Evolutionary conservation across 768 basidiomycete genomes (phyloP).

Genomic region (Crepidotus variabilis): DNA sequence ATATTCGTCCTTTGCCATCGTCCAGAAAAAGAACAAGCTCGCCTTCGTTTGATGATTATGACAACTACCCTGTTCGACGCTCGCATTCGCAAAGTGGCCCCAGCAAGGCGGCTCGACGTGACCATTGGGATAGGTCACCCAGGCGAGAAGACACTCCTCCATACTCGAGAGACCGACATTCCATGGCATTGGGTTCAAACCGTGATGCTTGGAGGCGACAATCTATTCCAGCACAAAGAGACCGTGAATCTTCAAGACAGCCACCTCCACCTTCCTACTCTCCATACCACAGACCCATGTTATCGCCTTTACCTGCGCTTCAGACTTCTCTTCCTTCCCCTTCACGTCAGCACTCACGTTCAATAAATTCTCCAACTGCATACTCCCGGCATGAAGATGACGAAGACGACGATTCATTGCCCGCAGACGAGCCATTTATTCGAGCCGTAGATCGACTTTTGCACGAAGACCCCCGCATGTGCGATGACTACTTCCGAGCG

Average conservation of each 20-base stretch:
- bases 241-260: not conserved
- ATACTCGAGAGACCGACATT: slow-evolving; percentile 3
- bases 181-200: not conserved
- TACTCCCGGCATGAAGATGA: slow-evolving; percentile 19
- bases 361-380: slow-evolving; percentile 1
- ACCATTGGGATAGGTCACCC: slow-evolving; percentile 12
- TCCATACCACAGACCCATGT: not conserved
- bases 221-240: not conserved
- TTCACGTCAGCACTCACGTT: not conserved
- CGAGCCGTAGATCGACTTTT: slow-evolving; percentile 36
- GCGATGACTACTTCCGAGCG: slow-evolving; percentile 39
- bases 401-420: slow-evolving; percentile 33
- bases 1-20: not conserved
- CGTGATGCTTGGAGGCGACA: not conserved
- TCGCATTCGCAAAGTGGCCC: not conserved
- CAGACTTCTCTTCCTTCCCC: not conserved
- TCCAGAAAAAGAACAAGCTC: slow-evolving; percentile 20
- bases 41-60: slow-evolving; percentile 23
- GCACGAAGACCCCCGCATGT: slow-evolving; percentile 36
- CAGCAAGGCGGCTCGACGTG: slow-evolving; percentile 10
- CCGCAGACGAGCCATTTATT: slow-evolving; percentile 37
- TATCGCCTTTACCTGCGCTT: not conserved
- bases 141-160: slow-evolving; percentile 6
- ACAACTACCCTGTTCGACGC: slow-evolving; percentile 6
- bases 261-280: not conserved